Evolutionary conservation across 1,284 basidiomycete genomes (phyloP).

Genomic region (Pholiota adiposa): DNA sequence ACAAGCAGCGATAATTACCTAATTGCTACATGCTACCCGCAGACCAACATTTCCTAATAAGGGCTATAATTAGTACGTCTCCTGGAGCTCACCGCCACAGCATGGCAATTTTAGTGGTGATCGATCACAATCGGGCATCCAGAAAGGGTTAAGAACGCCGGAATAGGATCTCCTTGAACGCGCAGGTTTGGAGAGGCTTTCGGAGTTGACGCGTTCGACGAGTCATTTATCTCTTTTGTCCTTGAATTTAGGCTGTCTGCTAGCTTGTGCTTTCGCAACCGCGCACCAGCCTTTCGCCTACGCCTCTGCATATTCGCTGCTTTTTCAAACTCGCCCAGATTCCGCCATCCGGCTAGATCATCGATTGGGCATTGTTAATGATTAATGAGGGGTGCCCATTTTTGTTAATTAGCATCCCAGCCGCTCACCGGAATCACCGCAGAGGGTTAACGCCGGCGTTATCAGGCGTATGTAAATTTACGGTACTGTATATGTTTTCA

Average conservation of each 20-base stretch:
- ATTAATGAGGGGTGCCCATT: not conserved
- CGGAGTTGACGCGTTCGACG: not conserved
- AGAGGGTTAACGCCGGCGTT: too few relatives aligned
- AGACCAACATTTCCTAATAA: too few relatives aligned
- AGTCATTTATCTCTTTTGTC: not conserved
- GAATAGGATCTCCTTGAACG: not conserved
- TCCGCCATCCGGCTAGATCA: not conserved
- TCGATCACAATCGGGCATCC: conserved; percentile 9
- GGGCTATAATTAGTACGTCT: conserved; percentile 1
- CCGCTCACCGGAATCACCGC: not conserved
- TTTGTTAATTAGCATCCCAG: not conserved
- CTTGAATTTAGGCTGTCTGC: not conserved
- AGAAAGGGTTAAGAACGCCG: conserved; percentile 4
- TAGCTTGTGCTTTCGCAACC: too few relatives aligned
- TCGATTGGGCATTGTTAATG: not conserved
- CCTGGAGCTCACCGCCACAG: conserved; percentile 8
- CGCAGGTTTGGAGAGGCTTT: not conserved
- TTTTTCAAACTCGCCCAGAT: too few relatives aligned
- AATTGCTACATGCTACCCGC: not conserved
- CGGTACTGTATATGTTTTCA: too few relatives aligned
- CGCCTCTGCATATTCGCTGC: not conserved
- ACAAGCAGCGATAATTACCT: not conserved
- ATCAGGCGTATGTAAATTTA: too few relatives aligned
- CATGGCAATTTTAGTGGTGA: conserved; percentile 9
- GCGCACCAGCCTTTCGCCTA: too few relatives aligned